These are phyloP conservation scores for Epichloe brachyelytri DNA, from an alignment of 2,329 filamentous ascomycete species.

Conservation along the genomic window DNA sequence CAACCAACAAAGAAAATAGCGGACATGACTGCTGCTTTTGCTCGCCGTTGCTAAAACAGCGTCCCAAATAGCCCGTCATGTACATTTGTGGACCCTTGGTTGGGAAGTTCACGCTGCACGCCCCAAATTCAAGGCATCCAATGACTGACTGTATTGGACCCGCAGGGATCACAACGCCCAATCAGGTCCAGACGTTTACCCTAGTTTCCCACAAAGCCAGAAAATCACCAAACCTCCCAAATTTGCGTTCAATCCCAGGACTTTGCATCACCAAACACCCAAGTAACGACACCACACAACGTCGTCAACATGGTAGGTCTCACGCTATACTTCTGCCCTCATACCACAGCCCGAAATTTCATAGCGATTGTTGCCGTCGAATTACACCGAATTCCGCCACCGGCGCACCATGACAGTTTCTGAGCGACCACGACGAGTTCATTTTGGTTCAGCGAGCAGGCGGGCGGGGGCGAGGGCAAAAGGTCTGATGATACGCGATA, in stretches of 20 bases:
- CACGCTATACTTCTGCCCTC: slow-evolving; percentile 8
- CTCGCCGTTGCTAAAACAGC: not conserved
- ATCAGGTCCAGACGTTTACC: slow-evolving; percentile 24
- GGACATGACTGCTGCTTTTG: no score
- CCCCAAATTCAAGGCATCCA: slow-evolving; percentile 6
- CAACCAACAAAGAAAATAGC: no score
- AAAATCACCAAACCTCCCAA: slow-evolving; percentile 31
- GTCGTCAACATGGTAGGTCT: slow-evolving; percentile 37
- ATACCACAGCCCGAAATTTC: slow-evolving; percentile 1
- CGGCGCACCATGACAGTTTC: slow-evolving; percentile 19
- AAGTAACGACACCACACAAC: slow-evolving; percentile 29
- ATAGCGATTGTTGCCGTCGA: not conserved
- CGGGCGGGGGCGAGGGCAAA: not conserved
- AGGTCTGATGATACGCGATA: not conserved
- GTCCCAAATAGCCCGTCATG: not conserved
- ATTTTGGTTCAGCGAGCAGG: not conserved
- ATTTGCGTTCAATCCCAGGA: slow-evolving; percentile 22
- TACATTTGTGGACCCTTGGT: not conserved
- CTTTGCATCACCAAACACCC: slow-evolving; percentile 30
- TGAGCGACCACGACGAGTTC: not conserved
- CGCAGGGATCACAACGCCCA: slow-evolving; percentile 15
- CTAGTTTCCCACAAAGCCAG: slow-evolving; percentile 32
- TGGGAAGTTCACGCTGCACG: not conserved
- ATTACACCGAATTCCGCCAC: slow-evolving; percentile 11
- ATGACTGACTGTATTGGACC: not conserved